These are phyloP conservation scores for Emericellopsis cladophorae DNA, from an alignment of 2,329 filamentous ascomycete genomes.

Conservation along the genomic window DNA sequence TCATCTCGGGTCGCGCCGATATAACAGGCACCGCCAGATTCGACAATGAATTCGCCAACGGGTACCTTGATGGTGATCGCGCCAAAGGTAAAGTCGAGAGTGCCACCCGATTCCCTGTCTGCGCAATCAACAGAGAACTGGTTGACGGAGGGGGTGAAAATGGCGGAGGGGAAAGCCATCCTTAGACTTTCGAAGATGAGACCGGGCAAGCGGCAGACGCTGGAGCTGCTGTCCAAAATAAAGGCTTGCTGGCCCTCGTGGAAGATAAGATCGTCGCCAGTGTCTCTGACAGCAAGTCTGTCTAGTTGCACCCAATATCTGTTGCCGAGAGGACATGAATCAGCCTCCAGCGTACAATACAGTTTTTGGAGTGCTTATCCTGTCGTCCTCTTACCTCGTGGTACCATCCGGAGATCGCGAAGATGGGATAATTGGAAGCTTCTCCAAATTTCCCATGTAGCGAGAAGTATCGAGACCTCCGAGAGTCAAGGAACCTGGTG, in stretches of 20 bases:
- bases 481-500: slow-evolving; percentile 25
- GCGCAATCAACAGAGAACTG: slow-evolving; percentile 36
- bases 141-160: slow-evolving; percentile 23
- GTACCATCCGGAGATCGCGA: slow-evolving; percentile 18
- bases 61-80: slow-evolving; percentile 28
- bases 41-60: slow-evolving; percentile 27
- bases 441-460: slow-evolving; percentile 38
- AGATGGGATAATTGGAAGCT: slow-evolving; percentile 39
- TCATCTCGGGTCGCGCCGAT: slow-evolving; percentile 33
- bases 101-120: slow-evolving; percentile 19
- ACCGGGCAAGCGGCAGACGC: slow-evolving; percentile 52
- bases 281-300: too few relatives aligned
- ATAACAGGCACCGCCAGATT: slow-evolving; percentile 17
- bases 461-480: slow-evolving; percentile 45
- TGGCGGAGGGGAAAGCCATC: slow-evolving; percentile 29
- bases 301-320: slow-evolving; percentile 30
- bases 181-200: slow-evolving; percentile 32
- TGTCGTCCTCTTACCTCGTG: slow-evolving; percentile 10
- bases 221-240: slow-evolving; percentile 55
- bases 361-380: background rate
- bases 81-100: slow-evolving; percentile 35
- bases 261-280: slow-evolving; percentile 25
- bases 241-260: slow-evolving; percentile 31
- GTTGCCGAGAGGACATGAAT: background rate
- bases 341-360: background rate